A percentile compares a stretch with the other conserved stretches of the same genome.
These are phyloP conservation scores for Raddia distichophylla DNA, from an alignment of 176 grass and related monocot species.

Conservation along the genomic window DNA sequence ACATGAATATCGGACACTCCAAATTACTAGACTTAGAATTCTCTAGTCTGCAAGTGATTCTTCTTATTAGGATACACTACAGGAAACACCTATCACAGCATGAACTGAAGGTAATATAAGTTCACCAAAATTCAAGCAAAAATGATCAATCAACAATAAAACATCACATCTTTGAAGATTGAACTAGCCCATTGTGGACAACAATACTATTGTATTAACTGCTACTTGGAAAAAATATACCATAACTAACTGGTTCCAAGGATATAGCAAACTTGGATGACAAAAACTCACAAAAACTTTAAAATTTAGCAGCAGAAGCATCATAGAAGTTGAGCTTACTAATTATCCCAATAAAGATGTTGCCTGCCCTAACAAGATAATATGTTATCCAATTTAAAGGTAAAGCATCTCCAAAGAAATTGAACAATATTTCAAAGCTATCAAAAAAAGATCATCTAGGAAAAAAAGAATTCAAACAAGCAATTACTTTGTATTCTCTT, in stretches of 20 bases:
- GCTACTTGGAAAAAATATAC: not conserved
- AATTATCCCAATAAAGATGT: not conserved
- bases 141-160: constrained; percentile 21
- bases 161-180: not conserved
- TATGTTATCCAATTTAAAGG: constrained; percentile 10
- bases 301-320: constrained; percentile 7
- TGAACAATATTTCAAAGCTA: constrained; percentile 22
- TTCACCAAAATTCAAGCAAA: constrained; percentile 14
- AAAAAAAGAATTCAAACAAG: constrained; percentile 5
- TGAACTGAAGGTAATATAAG: constrained; percentile 4
- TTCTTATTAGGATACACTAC: constrained; percentile 3
- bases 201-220: not conserved
- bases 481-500: constrained; percentile 95
- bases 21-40: not conserved
- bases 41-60: not conserved
- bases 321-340: not conserved
- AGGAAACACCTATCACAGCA: not conserved
- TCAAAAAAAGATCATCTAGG: constrained; percentile 16
- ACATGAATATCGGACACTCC: not conserved
- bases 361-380: not conserved
- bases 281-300: not conserved
- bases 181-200: not conserved
- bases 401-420: constrained; percentile 4
- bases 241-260: constrained; percentile 9
- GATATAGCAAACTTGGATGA: not conserved